Base-by-base conservation (phyloP, 768 basidiomycete species). In the Boletus bicolor region DNA sequence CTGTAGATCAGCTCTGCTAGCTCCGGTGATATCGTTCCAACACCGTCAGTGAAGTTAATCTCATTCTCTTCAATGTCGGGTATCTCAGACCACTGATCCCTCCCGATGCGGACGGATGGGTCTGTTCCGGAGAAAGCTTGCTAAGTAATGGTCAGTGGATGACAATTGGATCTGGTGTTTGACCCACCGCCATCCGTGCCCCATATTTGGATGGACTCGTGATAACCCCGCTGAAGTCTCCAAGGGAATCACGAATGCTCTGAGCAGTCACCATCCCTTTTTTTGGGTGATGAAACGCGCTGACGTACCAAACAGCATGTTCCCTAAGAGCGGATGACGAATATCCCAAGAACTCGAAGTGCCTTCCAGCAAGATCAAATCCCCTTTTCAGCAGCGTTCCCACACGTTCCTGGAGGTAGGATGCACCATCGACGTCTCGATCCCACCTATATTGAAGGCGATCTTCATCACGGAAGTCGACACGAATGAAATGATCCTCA, bases 51-150 rank as follows among this genome's bases (percentile, higher is more conserved):
- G 65, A 84, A 85, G 24, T 77, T 56, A 77, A 77, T 26, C 57
- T 68, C 62, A 24, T 74, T 69, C 12, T 66, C 59, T 15, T 76
- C 76, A 11, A 91, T 71, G 65, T 92, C 91, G 0, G 68, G 64
- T 44, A 90, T 78, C 53, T 78, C 73, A 48, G 83, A 78, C 84
- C 91, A 91, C 61, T 93, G 77, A 43, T 76, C 58, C 2, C 68
- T 69, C 7, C 59, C 54, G 47, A 93, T 82, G 21, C 66, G 68
- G 19, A 91, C 82, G 1, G 88, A 87, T 0, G 85, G 81, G 57
- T 89, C 85, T 2, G 92, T 94, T 2, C 87, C 85, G 0, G 89
- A 89, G 63, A 94, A 92, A 0, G 89, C 88, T 71, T 91, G 91
- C 70, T 71, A 44, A 35, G 19, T 12, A 21, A 60, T 8, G 6